Conservation (phyloP, 495 filamentous ascomycete genomes). For the Cetradonia linearis region DNA sequence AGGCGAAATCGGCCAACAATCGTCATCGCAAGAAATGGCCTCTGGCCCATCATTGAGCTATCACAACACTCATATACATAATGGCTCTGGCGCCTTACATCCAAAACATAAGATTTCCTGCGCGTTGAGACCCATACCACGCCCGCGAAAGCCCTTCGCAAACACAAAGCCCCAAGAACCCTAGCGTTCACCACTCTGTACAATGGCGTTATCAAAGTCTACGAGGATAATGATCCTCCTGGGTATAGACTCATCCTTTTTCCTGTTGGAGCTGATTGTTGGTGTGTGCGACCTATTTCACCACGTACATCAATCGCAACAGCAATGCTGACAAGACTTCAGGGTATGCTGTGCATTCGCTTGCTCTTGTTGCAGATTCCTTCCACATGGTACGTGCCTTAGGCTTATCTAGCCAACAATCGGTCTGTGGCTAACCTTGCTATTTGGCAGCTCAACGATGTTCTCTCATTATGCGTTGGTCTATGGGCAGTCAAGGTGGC, state of each 20-base stretch:
- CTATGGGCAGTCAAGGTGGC: slow-evolving; percentile 92
- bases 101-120: not conserved
- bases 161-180: not conserved
- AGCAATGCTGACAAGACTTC: slow-evolving; percentile 17
- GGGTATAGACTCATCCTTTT: slow-evolving; percentile 80
- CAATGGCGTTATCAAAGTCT: slow-evolving; percentile 87
- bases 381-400: slow-evolving; percentile 75
- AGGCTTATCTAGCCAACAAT: not conserved
- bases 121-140: slow-evolving; percentile 1
- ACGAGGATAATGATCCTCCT: slow-evolving; percentile 87
- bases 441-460: slow-evolving; percentile 69
- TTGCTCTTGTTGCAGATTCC: slow-evolving; percentile 89
- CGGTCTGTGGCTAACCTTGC: not conserved
- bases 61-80: not conserved
- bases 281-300: slow-evolving; percentile 35
- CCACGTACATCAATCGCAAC: not conserved
- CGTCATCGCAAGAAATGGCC: not conserved
- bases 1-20: not conserved
- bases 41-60: not conserved
- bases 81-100: not conserved
- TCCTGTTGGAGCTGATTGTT: slow-evolving; percentile 74
- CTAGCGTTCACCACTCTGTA: not conserved
- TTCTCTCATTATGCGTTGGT: slow-evolving; percentile 83
- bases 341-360: slow-evolving; percentile 76
- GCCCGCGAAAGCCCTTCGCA: no score